phyloP scores from a whole-genome alignment of 345 rosid species.

The Brassica napus region Da-Ae NC_063445.1:9720501-9721000 shows the following conservation, averaged over 20 bases:
- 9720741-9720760: background rate
- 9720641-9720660: conserved; percentile 94
- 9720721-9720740: background rate
- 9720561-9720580: conserved; percentile 38
- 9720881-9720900: conserved; percentile 99
- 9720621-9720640: conserved; percentile 76
- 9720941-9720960: conserved; percentile 97
- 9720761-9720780: conserved; percentile 80
- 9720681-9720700: conserved; percentile 34
- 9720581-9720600: conserved; percentile 91
- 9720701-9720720: too few species aligned
- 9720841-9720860: conserved; percentile 99
- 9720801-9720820: conserved; percentile 98
- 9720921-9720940: conserved; percentile 85
- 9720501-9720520: background rate
- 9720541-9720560: background rate
- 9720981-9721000: conserved; percentile 92
- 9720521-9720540: background rate
- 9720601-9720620: conserved; percentile 94
- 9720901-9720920: conserved; percentile 97
- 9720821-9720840: conserved; percentile 81
- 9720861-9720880: conserved; percentile 99
- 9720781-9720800: conserved; percentile 92
- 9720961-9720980: conserved; percentile 99
- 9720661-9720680: conserved; percentile 94